Base-by-base conservation (phyloP, 257 asterid genomes). In the Lantana camara region DNA sequence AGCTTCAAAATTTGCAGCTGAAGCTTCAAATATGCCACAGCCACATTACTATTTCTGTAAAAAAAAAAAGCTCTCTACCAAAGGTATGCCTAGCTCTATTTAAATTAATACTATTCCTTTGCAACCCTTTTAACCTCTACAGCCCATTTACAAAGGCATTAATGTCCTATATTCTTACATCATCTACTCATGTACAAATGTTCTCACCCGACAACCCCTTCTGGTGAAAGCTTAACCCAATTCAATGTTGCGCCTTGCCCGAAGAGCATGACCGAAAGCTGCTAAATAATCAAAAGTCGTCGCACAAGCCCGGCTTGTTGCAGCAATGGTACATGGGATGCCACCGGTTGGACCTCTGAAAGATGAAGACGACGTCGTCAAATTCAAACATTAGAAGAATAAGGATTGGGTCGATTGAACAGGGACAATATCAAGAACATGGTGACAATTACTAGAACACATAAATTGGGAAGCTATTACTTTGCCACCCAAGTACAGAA, bases 131-230 rank as follows among this genome's bases (percentile, higher is more conserved):
- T 19, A 22, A 34, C 51, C 59, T 48, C 60, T 54, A 66, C 73
- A 13, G 57, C 79, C 72, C 84, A 85, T 88, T 78, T 85, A 88
- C 96, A 88, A 38, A 11, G 57, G 8, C 40, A 35, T 4, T 71
- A 68, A 73, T 56, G 48, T 62, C 67, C 84, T 74, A 77, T 73
- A 19, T 70, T 80, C 81, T 80, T 78, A 77, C 84, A 78, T 63
- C 82, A 63, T 54, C 85, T 74, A 78, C 74, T 69, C 85, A 77
- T 88, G 75, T 84, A 89, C 90, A 82, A 24, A 24, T 67, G n/a
- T 57, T 3, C 47, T 57, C 14, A 71, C 74, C 81, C 79, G 45
- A 38, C 47, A 52, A 24, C 73, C 76, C 73, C 41, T 63, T 19
- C 55, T 60, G 42, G 52, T 21, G 22, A 38, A 64, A 60, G 67